These are phyloP conservation scores for Lasiodiplodia citricola DNA, from an alignment of 2,329 filamentous ascomycete species.

Conservation along the genomic window DNA sequence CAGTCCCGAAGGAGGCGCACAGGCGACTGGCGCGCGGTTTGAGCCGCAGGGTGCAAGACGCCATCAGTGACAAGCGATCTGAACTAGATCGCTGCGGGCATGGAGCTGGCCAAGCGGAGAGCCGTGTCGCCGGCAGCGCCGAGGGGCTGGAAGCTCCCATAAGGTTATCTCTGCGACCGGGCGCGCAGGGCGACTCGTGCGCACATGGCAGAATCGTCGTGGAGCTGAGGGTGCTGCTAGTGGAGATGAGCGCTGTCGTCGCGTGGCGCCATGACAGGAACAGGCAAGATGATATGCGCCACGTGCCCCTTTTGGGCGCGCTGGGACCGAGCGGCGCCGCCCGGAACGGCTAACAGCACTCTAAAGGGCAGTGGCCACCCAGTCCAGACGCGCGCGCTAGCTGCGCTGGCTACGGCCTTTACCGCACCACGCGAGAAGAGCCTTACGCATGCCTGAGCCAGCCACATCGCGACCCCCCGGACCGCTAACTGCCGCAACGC, in stretches of 20 bases:
- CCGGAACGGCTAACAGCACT: slow-evolving; percentile 8
- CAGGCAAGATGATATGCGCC: slow-evolving; percentile 18
- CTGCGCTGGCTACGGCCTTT: not conserved
- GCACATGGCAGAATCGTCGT: not conserved
- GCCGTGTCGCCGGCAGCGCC: slow-evolving; percentile 8
- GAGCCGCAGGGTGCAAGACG: slow-evolving; percentile 10
- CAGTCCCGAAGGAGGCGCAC: not conserved
- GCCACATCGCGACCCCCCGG: slow-evolving; percentile 38
- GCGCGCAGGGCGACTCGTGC: not conserved
- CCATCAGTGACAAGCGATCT: not conserved
- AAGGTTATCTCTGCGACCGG: not conserved
- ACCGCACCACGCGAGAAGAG: not conserved
- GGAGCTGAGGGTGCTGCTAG: not conserved
- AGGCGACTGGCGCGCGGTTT: slow-evolving; percentile 4
- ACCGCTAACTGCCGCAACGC: slow-evolving; percentile 6
- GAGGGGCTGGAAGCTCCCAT: slow-evolving; percentile 10
- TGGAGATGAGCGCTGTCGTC: slow-evolving; percentile 14
- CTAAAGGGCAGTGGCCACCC: not conserved
- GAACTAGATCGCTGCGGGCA: not conserved
- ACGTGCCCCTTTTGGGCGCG: not conserved
- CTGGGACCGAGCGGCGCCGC: not conserved
- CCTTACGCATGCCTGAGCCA: slow-evolving; percentile 31
- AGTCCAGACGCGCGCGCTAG: not conserved
- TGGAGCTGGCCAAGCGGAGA: not conserved
- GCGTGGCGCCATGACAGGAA: slow-evolving; percentile 17